These are phyloP conservation scores for Fusarium sp. DNA, from an alignment of 2,329 filamentous ascomycete species.

Conservation along the genomic window DNA sequence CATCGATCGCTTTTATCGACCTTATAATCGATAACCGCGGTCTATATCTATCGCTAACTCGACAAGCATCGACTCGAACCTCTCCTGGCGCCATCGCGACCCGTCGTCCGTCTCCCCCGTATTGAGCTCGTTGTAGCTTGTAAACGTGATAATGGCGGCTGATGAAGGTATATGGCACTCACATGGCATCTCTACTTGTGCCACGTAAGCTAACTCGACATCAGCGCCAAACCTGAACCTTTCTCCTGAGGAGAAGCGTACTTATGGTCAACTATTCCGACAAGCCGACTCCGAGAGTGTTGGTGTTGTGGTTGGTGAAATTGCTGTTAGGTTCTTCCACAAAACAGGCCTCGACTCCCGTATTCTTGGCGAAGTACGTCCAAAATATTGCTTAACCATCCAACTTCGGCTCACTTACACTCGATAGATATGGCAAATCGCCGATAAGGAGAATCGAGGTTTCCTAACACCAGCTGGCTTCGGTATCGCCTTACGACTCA, in stretches of 20 bases:
- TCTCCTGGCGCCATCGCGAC: constrained; percentile 30
- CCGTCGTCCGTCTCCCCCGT: constrained; percentile 35
- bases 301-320: constrained; percentile 93
- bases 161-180: constrained; percentile 41
- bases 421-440: constrained; percentile 95
- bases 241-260: constrained; percentile 89
- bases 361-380: constrained; percentile 84
- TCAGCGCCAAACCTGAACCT: constrained; percentile 82
- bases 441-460: constrained; percentile 94
- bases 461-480: constrained; percentile 94
- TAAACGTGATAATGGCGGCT: constrained; percentile 48
- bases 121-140: constrained; percentile 45
- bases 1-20: constrained; percentile 18
- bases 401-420: constrained; percentile 5
- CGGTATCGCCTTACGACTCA: constrained; percentile 90
- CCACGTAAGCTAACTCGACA: constrained; percentile 47
- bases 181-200: neutral
- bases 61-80: constrained; percentile 4
- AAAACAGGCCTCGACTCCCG: constrained; percentile 90
- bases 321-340: constrained; percentile 97
- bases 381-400: neutral
- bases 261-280: constrained; percentile 92
- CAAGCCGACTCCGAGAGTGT: constrained; percentile 92
- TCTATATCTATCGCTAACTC: neutral
- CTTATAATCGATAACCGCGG: constrained; percentile 7